Evolutionary conservation across 2,329 filamentous ascomycete species (phyloP), one percentile per base, ranked within the genome.

Genomic region (Diaporthe citrichinensis): DNA sequence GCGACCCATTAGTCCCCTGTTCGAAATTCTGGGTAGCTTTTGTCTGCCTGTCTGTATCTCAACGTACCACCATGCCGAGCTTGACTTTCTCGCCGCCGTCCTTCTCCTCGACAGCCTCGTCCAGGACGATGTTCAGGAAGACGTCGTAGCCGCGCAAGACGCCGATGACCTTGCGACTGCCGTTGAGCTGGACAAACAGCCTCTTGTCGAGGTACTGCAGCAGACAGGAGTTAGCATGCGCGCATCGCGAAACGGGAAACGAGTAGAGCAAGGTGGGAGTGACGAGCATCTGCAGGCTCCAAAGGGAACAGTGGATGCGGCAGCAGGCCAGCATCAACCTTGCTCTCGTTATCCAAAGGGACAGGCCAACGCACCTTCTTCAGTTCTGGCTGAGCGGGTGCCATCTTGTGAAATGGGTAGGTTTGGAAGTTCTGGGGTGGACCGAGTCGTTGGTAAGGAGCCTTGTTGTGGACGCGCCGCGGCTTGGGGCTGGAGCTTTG

Each of bases 321-420:
- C 58, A 65, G 28, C 58, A 65, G 39, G 58, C 58, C 58, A 20
- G 28, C 46, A 55, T 55, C 71, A 23, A 73, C 28, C 7, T 53
- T 49, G n/a, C 25, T 31, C 6, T 62, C 20, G 4, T 25, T 4
- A 9, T 17, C 25, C 39, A 53, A 25, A 25, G 41, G 23, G 9
- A 36, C 10, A 15, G 15, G 12, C 15, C 20, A 59, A 57, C 51
- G 14, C 87, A 97, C 97, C 92, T 98, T 99, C 88, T 98, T 99
- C 78, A 99, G 92, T 89, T 99, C 97, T 81, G 97, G 97, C 88
- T 98, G 97, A 84, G 97, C 96, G 92, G 97, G 96, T 88, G 97
- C 95, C 97, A 99, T 99, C 79, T 89, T 94, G 88, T 78, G 67
- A 61, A 67, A 44, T 17, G 74, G 59, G 36, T 36, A 41, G 36